Evolutionary conservation across 495 filamentous ascomycete species (phyloP), one percentile per base, ranked within the genome.

Genomic region (Penicillium psychrofluorescens): DNA sequence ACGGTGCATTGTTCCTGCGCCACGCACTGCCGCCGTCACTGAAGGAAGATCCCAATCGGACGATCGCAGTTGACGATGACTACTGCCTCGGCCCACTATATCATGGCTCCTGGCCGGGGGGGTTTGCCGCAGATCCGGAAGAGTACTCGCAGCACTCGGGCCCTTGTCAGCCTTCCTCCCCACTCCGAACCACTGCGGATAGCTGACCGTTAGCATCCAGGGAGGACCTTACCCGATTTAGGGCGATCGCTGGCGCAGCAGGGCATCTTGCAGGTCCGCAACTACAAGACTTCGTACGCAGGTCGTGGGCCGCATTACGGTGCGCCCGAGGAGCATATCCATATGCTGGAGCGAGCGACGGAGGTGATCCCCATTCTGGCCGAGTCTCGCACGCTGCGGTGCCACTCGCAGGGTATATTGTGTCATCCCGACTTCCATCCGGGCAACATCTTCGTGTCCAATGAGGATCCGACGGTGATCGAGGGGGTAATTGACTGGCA

Each of bases 371-470:
- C 45, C 5, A 39, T 41, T 7, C 39, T 53, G 8, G 35, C 38
- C 14, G 29, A 13, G 12, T 39, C 13, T 16, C 44, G 40, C 35
- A 29, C 35, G 8, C 37, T 46, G 4, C 33, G 40, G 15, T 39
- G 44, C 11, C 33, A 41, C 38, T 46, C 51, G 13, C 13, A 49
- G 36, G 49, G 48, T 14, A 51, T 36, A 6, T 36, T 66, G 29
- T 62, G 55, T 50, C 62, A 66, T 43, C 46, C 47, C 6, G 60
- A 66, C 35, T 50, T 63, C 29, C 60, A 66, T 40, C 44, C 57
- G 46, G 60, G 58, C 9, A 64, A 66, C 38, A 64, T 66, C 28
- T 66, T 56, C 48, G 56, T 64, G 7, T 48, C 40, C 1, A 15
- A 45, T 22, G 40, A 57, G 13, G 47, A 64, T 34, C 46, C 43